These are phyloP conservation scores for Fomitopsis betulina DNA, from an alignment of 1,284 basidiomycete genomes.

Conservation along the genomic window DNA sequence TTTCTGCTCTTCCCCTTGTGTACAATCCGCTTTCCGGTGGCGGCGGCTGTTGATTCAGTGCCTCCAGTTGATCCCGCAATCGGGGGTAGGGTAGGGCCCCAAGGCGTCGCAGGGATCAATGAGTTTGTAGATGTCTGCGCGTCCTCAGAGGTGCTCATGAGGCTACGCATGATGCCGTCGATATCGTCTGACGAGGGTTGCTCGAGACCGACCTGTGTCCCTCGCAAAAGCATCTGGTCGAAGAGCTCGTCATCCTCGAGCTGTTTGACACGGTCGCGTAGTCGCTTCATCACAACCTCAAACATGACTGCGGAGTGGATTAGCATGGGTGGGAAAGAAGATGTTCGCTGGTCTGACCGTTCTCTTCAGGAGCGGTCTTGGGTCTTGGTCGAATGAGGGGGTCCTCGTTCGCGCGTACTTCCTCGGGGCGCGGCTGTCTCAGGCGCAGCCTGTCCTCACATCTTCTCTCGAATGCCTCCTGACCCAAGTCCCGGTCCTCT, in stretches of 20 bases:
- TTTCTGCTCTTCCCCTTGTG: constrained; percentile 7
- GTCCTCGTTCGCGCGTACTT: constrained; percentile 36
- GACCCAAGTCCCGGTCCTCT: constrained; percentile 50
- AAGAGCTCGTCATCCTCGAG: constrained; percentile 66
- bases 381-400: constrained; percentile 22
- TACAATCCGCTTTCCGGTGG: constrained; percentile 1
- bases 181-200: constrained; percentile 51
- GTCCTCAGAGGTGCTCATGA: constrained; percentile 34
- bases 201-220: constrained; percentile 49
- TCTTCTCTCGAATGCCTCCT: constrained; percentile 48
- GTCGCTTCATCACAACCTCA: constrained; percentile 43
- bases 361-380: constrained; percentile 31
- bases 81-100: background rate
- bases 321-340: background rate
- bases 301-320: constrained; percentile 28
- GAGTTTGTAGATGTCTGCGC: background rate
- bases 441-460: constrained; percentile 43
- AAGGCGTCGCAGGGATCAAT: background rate
- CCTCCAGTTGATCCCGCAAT: background rate
- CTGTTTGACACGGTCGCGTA: constrained; percentile 47
- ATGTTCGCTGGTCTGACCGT: constrained; percentile 30
- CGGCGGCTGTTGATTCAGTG: constrained; percentile 5
- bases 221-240: constrained; percentile 53
- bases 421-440: constrained; percentile 37
- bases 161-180: constrained; percentile 58